Evolutionary conservation across 805 yeast genomes (phyloP), one percentile per base, ranked within the genome.

Genomic region (Huiozyma naganishii): DNA sequence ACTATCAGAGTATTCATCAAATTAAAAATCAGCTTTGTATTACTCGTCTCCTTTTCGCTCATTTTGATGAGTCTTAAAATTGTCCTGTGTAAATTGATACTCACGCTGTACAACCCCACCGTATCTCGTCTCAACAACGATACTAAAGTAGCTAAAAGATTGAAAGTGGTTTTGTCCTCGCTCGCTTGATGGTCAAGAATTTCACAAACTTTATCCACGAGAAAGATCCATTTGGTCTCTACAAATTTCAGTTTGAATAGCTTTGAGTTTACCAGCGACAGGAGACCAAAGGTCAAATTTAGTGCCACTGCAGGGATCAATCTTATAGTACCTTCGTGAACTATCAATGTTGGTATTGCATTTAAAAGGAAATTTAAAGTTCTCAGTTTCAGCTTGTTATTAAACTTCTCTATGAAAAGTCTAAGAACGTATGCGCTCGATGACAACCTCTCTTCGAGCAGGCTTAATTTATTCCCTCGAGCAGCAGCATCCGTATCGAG

Each of bases 1-100:
- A 72, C 48, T 6, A 79, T 50, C 4, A 71, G 50, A 32, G 65
- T 67, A 53, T 79, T 79, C 12, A 73, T 56, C 11, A 79, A 57
- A 41, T 66, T 65, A 37, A 79, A 54, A 1, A 69, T 52, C 3
- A 53, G 34, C 6, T 66, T 55, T 7, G 69, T 62, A 17, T 59
- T 53, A 3, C 55, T 48, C 23, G 54, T 52, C 41, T 65, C 69
- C 33, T 54, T 59, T 3, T 42, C 44, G 17, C 57, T 40, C 2
- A 35, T 6, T 11, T 37, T 45, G 42, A 66, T 48, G 42, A 59
- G 62, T 9, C 43, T 27, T 4, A 47, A 27, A 5, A 62, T 7
- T 11, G 56, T 43, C 4, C 44, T 39, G n/a, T 55, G 43, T 7
- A 65, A 29, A 8, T 47, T 39, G 6, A 41, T 37, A 1, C 54